A percentile compares a stretch with the other conserved stretches of the same genome.
These are phyloP conservation scores for Extremus antarcticus DNA, from an alignment of 495 filamentous ascomycete species.

Conservation along the genomic window DNA sequence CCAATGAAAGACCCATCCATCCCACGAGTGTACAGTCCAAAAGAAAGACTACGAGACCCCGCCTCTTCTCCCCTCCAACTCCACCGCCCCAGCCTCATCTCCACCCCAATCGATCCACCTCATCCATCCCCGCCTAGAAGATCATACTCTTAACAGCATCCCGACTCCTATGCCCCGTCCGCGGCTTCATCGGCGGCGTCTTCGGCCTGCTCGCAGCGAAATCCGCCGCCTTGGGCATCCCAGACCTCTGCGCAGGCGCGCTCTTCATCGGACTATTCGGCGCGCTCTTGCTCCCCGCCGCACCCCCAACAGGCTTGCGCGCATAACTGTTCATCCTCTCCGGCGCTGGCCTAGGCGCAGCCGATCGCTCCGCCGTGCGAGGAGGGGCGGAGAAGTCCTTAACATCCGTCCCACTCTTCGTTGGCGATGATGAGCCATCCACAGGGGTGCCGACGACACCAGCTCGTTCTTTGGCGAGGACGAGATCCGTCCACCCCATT, in stretches of 20 bases:
- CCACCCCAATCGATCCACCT: not conserved
- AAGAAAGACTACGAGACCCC: not conserved
- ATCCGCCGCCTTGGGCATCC: no score
- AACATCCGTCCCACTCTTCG: conserved; percentile 3
- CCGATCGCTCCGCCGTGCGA: not conserved
- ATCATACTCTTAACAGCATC: conserved; percentile 26
- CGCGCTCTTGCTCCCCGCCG: conserved; percentile 4
- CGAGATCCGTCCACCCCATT: conserved; percentile 72
- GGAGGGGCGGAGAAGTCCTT: conserved; percentile 8
- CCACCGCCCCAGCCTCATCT: no score
- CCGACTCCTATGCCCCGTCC: conserved; percentile 7
- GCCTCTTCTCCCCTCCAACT: not conserved
- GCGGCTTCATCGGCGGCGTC: conserved; percentile 14
- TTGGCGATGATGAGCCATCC: conserved; percentile 4
- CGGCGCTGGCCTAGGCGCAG: not conserved
- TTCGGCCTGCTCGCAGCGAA: no score
- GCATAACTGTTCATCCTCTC: not conserved
- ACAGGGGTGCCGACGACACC: not conserved
- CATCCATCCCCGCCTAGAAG: conserved; percentile 10
- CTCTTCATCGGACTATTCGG: conserved; percentile 16
- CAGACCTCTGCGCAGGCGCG: no score
- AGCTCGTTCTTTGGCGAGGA: conserved; percentile 40
- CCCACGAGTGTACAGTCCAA: not conserved
- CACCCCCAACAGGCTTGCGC: not conserved
- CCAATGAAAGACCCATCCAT: not conserved